Conservation (phyloP, 2,329 filamentous ascomycete species). For the Grosmannia huntii region DNA sequence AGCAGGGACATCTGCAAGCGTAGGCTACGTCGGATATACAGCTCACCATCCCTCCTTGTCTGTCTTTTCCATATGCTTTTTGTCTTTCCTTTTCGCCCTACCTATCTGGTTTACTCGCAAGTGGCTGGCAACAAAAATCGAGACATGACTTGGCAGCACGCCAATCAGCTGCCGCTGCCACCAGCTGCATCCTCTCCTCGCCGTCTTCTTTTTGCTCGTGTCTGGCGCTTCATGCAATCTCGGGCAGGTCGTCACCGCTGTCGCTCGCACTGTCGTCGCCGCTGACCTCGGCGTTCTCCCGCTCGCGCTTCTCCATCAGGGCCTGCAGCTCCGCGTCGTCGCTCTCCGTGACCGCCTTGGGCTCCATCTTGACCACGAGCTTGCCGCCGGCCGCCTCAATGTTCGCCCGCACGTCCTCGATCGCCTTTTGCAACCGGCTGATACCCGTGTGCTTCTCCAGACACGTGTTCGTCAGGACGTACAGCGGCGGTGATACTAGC, state of each 20-base stretch:
- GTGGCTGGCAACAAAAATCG: background rate
- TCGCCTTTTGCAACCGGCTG: constrained; percentile 72
- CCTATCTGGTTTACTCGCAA: background rate
- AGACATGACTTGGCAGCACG: background rate
- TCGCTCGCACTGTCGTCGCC: constrained; percentile 94
- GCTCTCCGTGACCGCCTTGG: constrained; percentile 97
- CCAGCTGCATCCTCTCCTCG: background rate
- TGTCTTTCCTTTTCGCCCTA: background rate
- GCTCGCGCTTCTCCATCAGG: constrained; percentile 97
- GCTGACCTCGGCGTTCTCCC: constrained; percentile 94
- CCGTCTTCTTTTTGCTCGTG: background rate
- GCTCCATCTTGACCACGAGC: constrained; percentile 92
- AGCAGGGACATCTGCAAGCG: background rate
- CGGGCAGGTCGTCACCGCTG: constrained; percentile 71
- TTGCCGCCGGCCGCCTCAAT: constrained; percentile 70
- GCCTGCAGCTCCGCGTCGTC: constrained; percentile 95
- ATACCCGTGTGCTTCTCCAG: constrained; percentile 87
- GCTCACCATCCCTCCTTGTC: background rate
- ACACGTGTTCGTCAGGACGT: constrained; percentile 91
- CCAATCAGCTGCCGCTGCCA: background rate
- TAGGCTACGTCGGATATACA: background rate
- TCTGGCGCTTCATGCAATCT: constrained; percentile 1
- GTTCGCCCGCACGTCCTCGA: constrained; percentile 69
- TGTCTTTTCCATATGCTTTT: background rate
- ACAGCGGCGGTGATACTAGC: constrained; percentile 93